Evolutionary conservation across 108 stramenopile genomes (phyloP).

Genomic region (Mediolabrus comicus): DNA sequence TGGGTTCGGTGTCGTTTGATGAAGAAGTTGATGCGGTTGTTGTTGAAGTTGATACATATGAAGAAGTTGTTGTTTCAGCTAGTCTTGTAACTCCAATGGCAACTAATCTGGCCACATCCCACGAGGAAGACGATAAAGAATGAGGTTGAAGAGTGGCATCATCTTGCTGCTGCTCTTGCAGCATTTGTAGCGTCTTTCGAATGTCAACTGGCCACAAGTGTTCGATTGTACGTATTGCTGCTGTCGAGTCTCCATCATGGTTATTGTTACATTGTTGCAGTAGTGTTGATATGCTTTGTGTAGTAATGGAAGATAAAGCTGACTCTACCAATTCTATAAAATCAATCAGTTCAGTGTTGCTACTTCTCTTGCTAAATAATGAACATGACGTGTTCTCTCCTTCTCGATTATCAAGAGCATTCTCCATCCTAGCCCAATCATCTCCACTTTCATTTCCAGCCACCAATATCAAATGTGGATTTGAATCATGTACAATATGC

Average conservation of each 20-base stretch:
- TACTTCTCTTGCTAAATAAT: background rate
- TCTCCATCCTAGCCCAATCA: slow-evolving; percentile 30
- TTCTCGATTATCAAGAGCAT: background rate
- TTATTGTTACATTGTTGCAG: no score
- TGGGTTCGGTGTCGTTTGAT: no score
- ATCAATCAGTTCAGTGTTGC: slow-evolving; percentile 13
- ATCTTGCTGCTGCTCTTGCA: no score
- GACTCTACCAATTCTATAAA: slow-evolving; percentile 9
- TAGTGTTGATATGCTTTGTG: background rate
- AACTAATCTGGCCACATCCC: slow-evolving; percentile 33
- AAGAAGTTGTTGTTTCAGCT: background rate
- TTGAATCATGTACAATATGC: slow-evolving; percentile 60
- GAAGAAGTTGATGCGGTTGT: background rate
- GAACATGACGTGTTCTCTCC: background rate
- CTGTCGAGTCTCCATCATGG: no score
- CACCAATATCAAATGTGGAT: slow-evolving; percentile 56
- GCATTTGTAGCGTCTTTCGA: background rate
- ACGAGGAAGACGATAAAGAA: slow-evolving; percentile 11
- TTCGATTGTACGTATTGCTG: no score
- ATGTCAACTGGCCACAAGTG: background rate
- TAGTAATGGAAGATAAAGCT: background rate
- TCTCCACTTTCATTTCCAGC: slow-evolving; percentile 41
- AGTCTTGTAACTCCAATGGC: slow-evolving; percentile 10
- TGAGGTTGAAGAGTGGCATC: no score
- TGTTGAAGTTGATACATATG: background rate